Evolutionary conservation across 139 green algal species (phyloP), one percentile per base, ranked within the genome.

Genomic region (Desmodesmus armatus): DNA sequence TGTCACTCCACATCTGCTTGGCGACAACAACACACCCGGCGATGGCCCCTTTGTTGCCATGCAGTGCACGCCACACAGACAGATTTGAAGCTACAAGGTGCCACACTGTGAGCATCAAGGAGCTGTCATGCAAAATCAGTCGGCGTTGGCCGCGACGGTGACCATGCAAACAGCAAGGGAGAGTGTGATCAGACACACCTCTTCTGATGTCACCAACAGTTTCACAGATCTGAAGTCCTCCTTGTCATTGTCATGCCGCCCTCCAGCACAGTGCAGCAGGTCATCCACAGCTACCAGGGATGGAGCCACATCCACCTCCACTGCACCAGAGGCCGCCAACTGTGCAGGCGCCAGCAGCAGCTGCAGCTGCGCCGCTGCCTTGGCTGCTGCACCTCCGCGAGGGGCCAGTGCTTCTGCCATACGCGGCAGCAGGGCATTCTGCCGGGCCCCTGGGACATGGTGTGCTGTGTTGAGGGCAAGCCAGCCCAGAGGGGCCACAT

Each of bases 231-330:
- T 82, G 89, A 87, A 92, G 79, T 92, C 87, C 2, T 49, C 15
- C 41, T 87, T 44, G 62, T 91, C 87, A 40, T 92, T 91, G 72
- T 91, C 89, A 72, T 92, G 89, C 23, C 87, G 29, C 3, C 89
- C 89, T 3, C 89, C 89, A 27, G 89, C 71, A 7, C 60, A 49
- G 1, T 29, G 5, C 15, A 79, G 21, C 51, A 91, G 43, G 51
- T 92, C 87, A 55, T 91, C 87, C 25, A 91, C 25, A 0, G 82
- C 66, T 19, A 84, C n/a, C 65, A 66, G 31, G 29, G 25, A 39
- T 49, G 29, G 4, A 40, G 53, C 67, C 33, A 11, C 67, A 76
- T 76, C 35, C 37, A 31, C 44, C 13, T 44, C 70, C 58, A 55
- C 58, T 13, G n/a, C 19, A 6, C 3, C 40, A 3, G 29, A 62